Conservation (phyloP, 352 stramenopile species). For the Globisporangium rhizosaccharum region DNA sequence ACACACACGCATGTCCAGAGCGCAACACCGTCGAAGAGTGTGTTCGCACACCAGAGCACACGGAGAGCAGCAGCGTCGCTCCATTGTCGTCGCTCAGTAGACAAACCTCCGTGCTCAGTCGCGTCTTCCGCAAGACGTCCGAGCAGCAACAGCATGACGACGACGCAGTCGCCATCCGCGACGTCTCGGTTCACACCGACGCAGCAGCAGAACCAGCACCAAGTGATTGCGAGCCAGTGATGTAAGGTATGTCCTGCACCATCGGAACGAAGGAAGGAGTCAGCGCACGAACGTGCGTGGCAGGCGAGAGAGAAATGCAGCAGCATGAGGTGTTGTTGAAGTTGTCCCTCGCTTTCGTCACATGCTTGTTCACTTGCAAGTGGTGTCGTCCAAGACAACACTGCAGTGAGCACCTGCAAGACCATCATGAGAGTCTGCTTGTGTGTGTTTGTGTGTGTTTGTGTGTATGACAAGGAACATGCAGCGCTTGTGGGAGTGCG, state of each 20-base stretch:
- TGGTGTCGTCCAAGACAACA: too few species aligned
- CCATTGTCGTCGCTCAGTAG: neutral
- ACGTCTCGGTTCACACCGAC: neutral
- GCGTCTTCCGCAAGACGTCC: constrained; percentile 17
- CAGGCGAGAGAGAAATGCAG: neutral
- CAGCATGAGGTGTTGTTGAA: neutral
- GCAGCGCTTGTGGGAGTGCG: too few species aligned
- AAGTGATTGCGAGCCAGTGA: neutral
- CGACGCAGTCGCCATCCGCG: neutral
- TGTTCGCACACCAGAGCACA: neutral
- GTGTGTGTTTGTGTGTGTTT: too few species aligned
- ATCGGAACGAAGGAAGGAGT: neutral
- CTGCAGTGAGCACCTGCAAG: too few species aligned
- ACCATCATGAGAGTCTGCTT: too few species aligned
- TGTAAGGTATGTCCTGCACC: neutral
- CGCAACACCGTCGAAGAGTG: neutral
- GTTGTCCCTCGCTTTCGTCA: too few species aligned
- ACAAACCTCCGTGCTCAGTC: constrained; percentile 22
- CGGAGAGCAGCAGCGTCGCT: neutral
- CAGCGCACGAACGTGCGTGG: neutral
- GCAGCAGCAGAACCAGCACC: neutral
- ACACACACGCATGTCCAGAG: neutral
- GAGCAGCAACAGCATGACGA: constrained; percentile 2
- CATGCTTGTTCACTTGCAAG: too few species aligned
- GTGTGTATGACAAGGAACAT: too few species aligned